phyloP scores from a whole-genome alignment of 176 grass and related monocot species.

The Oryza longistaminata region DNA sequence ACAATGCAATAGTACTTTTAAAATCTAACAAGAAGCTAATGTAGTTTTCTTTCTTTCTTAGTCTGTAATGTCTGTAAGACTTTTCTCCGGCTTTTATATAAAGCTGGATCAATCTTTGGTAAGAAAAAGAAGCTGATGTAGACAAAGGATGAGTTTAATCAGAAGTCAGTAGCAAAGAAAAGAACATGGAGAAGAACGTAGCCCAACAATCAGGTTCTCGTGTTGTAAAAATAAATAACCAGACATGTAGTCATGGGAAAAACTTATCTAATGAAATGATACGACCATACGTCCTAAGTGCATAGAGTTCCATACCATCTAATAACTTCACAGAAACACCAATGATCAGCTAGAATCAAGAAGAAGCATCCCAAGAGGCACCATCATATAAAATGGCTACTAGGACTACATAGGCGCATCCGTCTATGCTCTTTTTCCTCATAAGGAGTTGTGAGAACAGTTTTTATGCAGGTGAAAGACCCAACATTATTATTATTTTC shows the following conservation, averaged over 20 bases:
- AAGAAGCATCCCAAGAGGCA: conserved; percentile 8
- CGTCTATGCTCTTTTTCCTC: background rate
- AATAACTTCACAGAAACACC: background rate
- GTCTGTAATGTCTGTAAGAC: too few species aligned
- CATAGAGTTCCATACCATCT: conserved; percentile 2
- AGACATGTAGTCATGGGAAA: background rate
- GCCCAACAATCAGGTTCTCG: background rate
- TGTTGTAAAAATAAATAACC: background rate
- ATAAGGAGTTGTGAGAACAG: background rate
- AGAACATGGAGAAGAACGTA: conserved; percentile 17
- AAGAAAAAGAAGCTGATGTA: too few species aligned
- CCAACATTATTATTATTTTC: background rate
- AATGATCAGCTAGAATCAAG: background rate
- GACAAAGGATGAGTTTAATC: background rate
- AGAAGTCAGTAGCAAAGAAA: background rate
- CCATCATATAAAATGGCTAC: background rate
- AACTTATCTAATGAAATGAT: conserved; percentile 13
- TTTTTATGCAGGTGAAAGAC: background rate
- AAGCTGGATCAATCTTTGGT: too few species aligned
- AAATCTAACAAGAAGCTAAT: background rate
- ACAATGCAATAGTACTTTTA: background rate
- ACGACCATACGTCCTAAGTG: background rate
- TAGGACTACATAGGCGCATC: background rate
- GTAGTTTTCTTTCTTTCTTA: too few species aligned
- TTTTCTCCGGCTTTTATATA: too few species aligned